Base-by-base conservation (phyloP, 495 filamentous ascomycete species). In the Daldinia loculata region DNA sequence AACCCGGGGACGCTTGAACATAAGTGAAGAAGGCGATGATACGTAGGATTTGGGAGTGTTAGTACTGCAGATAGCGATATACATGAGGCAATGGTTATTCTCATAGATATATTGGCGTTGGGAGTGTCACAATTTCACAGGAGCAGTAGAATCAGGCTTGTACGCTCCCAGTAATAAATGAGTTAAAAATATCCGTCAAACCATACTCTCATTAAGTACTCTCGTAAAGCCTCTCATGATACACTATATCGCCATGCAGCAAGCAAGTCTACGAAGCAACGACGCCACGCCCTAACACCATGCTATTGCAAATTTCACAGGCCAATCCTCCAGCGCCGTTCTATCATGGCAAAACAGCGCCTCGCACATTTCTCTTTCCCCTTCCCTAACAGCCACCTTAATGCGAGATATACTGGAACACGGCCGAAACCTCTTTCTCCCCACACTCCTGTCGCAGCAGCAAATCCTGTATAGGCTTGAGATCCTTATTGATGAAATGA, bases 391-490 rank as follows among this genome's bases (percentile, higher is more conserved):
- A 8, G 2, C 15, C 30, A 29, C 15, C 22, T 75, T 68, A 84
- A 76, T 98, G 95, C 71, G 94, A 97, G 72, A 99, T 99, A 81
- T 97, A 99, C 86, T 99, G 95, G 78, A 98, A 99, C 61, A 97
- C 93, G 39, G 94, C 93, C 57, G 92, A 97, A 3, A 99, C 93
- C 66, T 94, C 91, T 55, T 83, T 83, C 80, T 93, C 90, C 7
- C 81, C 82, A 64, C 87, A 88, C 82, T 99, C 95, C 81, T 98
- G 95, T 67, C 94, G 87, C 30, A 99, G 81, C 76, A 99, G 75
- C 78, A 97, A 81, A 81, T 99, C 95, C 78, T 99, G 94, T 68
- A 98, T 98, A 68, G 85, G 84, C 68, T 85, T 85, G 74, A 99
- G 76, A 14, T 88, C 88, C 6, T 88, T 87, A 78, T 97, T 97